phyloP scores from a whole-genome alignment of 2,329 filamentous ascomycete genomes.

The Sporothrix brunneoviolacea region DNA sequence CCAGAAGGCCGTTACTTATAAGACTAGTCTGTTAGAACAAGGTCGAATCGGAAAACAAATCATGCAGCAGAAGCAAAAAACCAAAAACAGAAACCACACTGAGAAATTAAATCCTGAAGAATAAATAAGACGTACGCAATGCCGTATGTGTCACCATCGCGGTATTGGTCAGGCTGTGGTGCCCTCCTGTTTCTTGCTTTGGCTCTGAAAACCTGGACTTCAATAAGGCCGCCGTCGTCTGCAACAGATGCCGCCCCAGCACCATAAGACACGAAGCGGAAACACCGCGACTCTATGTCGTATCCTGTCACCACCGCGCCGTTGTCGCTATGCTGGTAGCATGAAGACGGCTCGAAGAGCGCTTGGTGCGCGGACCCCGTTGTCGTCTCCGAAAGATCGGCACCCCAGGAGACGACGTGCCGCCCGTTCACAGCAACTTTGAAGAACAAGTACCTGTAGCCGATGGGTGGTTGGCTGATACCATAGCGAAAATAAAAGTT shows the following conservation, averaged over 20 bases:
- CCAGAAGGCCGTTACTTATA: conserved; percentile 46
- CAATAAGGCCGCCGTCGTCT: conserved; percentile 49
- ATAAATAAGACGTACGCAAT: conserved; percentile 41
- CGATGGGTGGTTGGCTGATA: conserved; percentile 29
- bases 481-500: conserved; percentile 48
- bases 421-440: conserved; percentile 50
- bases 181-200: conserved; percentile 37
- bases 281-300: conserved; percentile 43
- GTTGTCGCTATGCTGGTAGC: conserved; percentile 33
- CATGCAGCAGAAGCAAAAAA: too few species aligned
- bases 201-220: conserved; percentile 48
- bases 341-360: conserved; percentile 41
- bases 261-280: conserved; percentile 39
- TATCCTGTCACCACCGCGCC: conserved; percentile 27
- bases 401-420: conserved; percentile 46
- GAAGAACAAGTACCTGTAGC: conserved; percentile 43
- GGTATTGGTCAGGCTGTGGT: conserved; percentile 37
- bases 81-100: too few species aligned
- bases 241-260: conserved; percentile 35
- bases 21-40: conserved; percentile 30
- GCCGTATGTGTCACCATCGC: conserved; percentile 43
- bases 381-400: conserved; percentile 36
- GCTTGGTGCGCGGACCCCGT: conserved; percentile 29
- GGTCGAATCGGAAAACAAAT: too few species aligned
- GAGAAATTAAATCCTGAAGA: too few species aligned